Conservation (phyloP, 768 basidiomycete species). For the Hortiboletus flavorubellus region DNA sequence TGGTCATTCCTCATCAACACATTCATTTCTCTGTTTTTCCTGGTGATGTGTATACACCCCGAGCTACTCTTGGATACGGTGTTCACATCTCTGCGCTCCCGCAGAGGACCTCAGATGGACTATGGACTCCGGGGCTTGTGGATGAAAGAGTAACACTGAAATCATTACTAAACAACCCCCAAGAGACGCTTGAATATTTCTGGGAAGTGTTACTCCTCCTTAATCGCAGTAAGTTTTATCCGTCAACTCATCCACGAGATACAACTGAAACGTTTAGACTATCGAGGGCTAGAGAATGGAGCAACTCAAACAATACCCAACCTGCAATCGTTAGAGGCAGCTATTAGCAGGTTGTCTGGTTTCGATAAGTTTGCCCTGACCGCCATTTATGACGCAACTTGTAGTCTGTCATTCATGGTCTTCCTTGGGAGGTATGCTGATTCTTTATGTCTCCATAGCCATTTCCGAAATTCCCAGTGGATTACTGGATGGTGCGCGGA, state of each 20-base stretch:
- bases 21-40: neutral
- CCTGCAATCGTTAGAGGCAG: neutral
- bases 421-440: neutral
- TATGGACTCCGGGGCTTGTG: neutral
- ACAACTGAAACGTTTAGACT: neutral
- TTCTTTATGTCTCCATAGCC: neutral
- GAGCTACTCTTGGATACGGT: neutral
- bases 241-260: neutral
- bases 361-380: neutral
- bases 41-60: neutral
- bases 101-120: neutral
- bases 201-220: slow-evolving; percentile 7
- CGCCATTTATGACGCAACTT: neutral
- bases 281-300: neutral
- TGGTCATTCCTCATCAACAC: slow-evolving; percentile 1
- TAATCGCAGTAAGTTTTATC: neutral
- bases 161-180: neutral
- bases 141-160: neutral
- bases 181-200: neutral
- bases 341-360: neutral
- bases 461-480: neutral
- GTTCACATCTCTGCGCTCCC: neutral
- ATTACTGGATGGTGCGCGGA: neutral
- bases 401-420: neutral
- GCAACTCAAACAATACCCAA: neutral